Base-by-base conservation (phyloP, 148 eudicot genomes). In the Gaultheria prostrata region DNA sequence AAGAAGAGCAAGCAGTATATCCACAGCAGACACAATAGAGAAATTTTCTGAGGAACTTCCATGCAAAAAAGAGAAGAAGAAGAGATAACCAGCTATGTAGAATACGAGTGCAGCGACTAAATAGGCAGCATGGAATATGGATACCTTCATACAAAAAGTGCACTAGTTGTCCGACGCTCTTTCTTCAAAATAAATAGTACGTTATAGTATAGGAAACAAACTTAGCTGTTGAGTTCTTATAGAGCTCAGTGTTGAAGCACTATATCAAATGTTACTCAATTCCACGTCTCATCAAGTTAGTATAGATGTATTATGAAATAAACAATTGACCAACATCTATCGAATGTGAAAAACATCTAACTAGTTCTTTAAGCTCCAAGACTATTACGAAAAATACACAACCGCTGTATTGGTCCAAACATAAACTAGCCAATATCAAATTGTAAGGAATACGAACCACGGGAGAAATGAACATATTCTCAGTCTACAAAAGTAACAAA, bases 11-110 rank as follows among this genome's bases (percentile, higher is more conserved):
- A 69, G 91, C 88, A 61, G 89, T 91, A 85, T 87, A 92, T 50
- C 92, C 93, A 84, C 95, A 92, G 91, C 86, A 90, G 77, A 14
- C 33, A 85, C 39, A 48, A 73, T 54, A 17, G 13, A 54, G 10
- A 82, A 54, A 73, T 6, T 1, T 81, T 49, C n/a, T 69, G 32
- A 48, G 28, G 18, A 48, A 76, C 11, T 11, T 21, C 10, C 79
- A 77, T 7, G 20, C 57, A 76, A 48, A 26, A 18, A 17, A 8
- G 26, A 48, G 10, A 24, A 45, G 11, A 46, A 45, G 30, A 75
- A 75, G 18, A 43, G 17, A 75, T 75, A 20, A 28, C 5, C 57
- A 50, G 39, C 59, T 15, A 50, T 53, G 57, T 53, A 49, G 39
- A 77, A 26, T 4, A 1, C 35, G 24, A 0, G 45, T 2, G 4